Base-by-base conservation (phyloP, 441 rosid species). In the Manihot esculenta region DNA sequence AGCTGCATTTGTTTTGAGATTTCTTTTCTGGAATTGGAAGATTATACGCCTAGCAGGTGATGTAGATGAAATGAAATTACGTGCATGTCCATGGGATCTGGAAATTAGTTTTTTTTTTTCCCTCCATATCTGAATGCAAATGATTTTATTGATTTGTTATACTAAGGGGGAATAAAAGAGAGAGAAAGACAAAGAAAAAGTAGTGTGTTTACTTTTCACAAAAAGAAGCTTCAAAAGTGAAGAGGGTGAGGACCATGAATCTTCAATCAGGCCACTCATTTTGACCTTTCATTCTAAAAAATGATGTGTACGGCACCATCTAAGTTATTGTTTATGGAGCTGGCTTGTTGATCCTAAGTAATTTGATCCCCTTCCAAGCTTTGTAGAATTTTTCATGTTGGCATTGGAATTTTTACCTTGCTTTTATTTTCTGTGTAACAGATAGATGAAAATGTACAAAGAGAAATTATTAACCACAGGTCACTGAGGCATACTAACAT, bases 401-500 rank as follows among this genome's bases (percentile, higher is more conserved):
- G 44, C 18, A 23, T 44, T 21, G 21, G 13, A 48, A 20, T 59
- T 45, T 18, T 45, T 18, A 45, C 2, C 13, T 45, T 27, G 26
- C 48, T 48, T n/a, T 18, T 42, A 59, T 66, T 24, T 42, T 30
- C 7, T 60, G 51, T 81, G 50, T 23, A 53, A 77, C 90, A 94
- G 99, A 94, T 94, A 42, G 99, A 94, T 76, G 99, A 89, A 74
- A 94, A 94, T 79, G 99, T 94, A 12, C 86, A 85, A 78, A 88
- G 99, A 77, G 99, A 94, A 80, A 94, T 94, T 64, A 94, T 92
- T 56, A 94, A 94, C 64, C 99, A 94, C 80, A 83, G 99, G 71
- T 92, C 97, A 9, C 78, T 92, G 23, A 90, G 94, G 83, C 99
- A 94, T 82, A 96, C 99, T 41, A 94, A 94, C 85, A 94, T 94